Evolutionary conservation across 2,329 filamentous ascomycete species (phyloP).

Genomic region (Aspergillus clavatus): DNA sequence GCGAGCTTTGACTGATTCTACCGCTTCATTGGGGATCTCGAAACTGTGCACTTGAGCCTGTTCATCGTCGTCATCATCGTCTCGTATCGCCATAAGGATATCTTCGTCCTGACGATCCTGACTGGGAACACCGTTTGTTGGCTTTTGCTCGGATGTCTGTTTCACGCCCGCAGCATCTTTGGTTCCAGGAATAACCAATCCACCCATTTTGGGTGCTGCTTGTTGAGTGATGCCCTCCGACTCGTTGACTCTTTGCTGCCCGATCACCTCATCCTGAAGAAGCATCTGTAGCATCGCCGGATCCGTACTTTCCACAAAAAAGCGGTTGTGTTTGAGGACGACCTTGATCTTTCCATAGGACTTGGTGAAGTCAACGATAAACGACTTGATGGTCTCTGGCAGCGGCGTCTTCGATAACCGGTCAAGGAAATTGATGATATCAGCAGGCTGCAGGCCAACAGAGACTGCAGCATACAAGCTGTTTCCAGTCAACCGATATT

Average conservation of each 20-base stretch:
- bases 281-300: conserved; percentile 78
- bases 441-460: conserved; percentile 80
- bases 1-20: conserved; percentile 82
- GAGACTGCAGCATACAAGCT: conserved; percentile 94
- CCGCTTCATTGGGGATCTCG: conserved; percentile 75
- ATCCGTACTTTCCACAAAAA: conserved; percentile 89
- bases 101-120: conserved; percentile 53
- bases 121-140: conserved; percentile 35
- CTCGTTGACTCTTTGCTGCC: conserved; percentile 69
- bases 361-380: conserved; percentile 76
- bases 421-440: conserved; percentile 86
- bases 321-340: conserved; percentile 89
- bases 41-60: conserved; percentile 88
- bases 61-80: conserved; percentile 78
- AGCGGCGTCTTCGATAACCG: conserved; percentile 83
- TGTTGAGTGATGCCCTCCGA: conserved; percentile 70
- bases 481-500: conserved; percentile 87
- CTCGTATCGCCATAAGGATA: conserved; percentile 63
- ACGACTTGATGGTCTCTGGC: conserved; percentile 72
- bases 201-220: conserved; percentile 78
- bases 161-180: conserved; percentile 85
- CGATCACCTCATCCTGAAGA: conserved; percentile 79
- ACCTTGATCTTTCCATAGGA: conserved; percentile 95
- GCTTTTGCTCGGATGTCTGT: conserved; percentile 54
- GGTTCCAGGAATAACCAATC: conserved; percentile 87